Base-by-base conservation (phyloP, 179 eudicot genomes). In the Spinacia oleracea region DNA sequence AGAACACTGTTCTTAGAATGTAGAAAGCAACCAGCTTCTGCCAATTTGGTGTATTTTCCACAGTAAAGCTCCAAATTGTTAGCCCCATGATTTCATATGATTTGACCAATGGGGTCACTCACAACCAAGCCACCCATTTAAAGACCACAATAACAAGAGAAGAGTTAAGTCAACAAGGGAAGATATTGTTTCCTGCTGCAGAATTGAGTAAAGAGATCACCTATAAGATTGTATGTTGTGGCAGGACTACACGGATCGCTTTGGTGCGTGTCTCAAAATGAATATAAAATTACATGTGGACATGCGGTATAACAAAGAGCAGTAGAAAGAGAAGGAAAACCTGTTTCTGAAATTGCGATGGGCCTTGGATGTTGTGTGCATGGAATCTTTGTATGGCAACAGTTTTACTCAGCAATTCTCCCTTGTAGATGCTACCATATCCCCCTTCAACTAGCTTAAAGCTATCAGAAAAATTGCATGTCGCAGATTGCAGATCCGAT, bases 401-500 rank as follows among this genome's bases (percentile, higher is more conserved):
- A 29, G 97, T 93, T 78, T 70, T 87, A 78, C 85, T 84, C 76
- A 83, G 81, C 84, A 93, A 60, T 83, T 93, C 98, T 48, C 98
- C 98, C 88, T 93, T 93, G 81, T 88, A 93, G 64, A 93, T 85
- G 75, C 83, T 84, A n/a, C 91, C 93, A 83, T 72, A 82, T 43
- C 86, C 93, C 58, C 91, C 89, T 66, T 90, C 88, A 56, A 84
- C 86, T 67, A 92, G 86, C 76, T 87, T 92, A 81, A 93, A 92
- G 82, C 90, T 92, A 82, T 90, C 93, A 1, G 95, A 89, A 83
- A 92, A 92, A 81, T 88, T 84, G 84, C 93, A 93, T 8, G 98
- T 92, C 21, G 98, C 98, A 74, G 87, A 85, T 80, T 92, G 91
- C 78, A 92, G 78, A 83, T 93, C 98, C 18, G 83, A 65, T 34